A percentile compares a stretch with the other conserved stretches of the same genome.
These are phyloP conservation scores for Aphanomyces cochlioides DNA, from an alignment of 352 stramenopile species.

Conservation along the genomic window DNA sequence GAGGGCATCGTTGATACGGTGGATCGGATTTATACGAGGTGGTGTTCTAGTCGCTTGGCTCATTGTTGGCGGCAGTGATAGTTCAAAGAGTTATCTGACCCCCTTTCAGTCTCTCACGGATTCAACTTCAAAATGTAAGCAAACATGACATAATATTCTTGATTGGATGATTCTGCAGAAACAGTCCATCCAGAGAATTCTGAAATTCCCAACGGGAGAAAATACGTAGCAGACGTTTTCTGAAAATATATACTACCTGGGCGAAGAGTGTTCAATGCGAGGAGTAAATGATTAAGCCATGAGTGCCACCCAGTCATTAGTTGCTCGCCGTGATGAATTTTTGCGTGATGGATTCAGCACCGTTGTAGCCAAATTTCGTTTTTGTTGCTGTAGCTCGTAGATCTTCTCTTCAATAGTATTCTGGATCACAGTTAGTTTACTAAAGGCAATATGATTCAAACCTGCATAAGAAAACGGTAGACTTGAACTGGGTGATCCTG, in stretches of 20 bases:
- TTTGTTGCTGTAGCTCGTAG: conserved; percentile 23
- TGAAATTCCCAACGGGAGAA: conserved; percentile 23
- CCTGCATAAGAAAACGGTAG: conserved; percentile 79
- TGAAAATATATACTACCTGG: too few species aligned
- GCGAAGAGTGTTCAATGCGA: too few species aligned
- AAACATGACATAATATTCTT: too few species aligned
- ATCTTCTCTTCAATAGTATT: conserved; percentile 31
- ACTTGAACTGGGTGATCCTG: conserved; percentile 68
- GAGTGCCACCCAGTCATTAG: conserved; percentile 2
- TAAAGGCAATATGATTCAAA: background rate
- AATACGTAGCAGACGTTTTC: too few species aligned
- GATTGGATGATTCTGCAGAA: too few species aligned
- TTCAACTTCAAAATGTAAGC: too few species aligned
- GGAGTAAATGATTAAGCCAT: conserved; percentile 6
- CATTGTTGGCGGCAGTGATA: too few species aligned
- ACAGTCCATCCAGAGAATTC: background rate
- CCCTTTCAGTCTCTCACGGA: too few species aligned
- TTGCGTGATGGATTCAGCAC: conserved; percentile 1
- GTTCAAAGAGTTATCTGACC: too few species aligned
- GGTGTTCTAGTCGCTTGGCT: too few species aligned
- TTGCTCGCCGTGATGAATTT: background rate
- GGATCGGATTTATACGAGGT: too few species aligned
- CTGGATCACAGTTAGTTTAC: background rate
- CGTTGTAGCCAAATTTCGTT: conserved; percentile 11
- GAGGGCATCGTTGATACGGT: too few species aligned